These are phyloP conservation scores for Pleurotus platypus DNA, from an alignment of 768 basidiomycete species.

Conservation along the genomic window DNA sequence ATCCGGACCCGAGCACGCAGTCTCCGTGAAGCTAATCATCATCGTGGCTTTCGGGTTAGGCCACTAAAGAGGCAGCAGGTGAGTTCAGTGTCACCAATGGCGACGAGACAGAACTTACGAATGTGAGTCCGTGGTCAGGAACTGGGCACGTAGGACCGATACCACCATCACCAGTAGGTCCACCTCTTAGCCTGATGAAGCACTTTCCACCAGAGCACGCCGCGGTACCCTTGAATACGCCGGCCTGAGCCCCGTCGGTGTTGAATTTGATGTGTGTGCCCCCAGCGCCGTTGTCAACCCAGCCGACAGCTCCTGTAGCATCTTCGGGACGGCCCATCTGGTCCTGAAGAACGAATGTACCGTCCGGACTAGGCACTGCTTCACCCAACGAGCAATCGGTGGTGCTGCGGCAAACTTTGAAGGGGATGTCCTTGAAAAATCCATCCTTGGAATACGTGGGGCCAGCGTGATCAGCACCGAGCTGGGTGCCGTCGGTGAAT, in stretches of 20 bases:
- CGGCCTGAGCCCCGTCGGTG: constrained; percentile 2
- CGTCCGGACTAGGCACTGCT: constrained; percentile 3
- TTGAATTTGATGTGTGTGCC: constrained; percentile 3
- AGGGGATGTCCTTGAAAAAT: constrained; percentile 2
- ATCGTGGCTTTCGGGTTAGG: not conserved
- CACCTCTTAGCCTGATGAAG: not conserved
- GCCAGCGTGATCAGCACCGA: not conserved
- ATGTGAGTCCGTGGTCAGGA: not conserved
- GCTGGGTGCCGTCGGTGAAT: constrained; percentile 5
- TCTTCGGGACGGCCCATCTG: not conserved
- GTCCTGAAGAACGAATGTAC: not conserved
- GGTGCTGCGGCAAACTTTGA: not conserved
- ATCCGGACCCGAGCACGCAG: constrained; percentile 1
- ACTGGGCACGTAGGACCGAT: constrained; percentile 2
- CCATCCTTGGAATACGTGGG: constrained; percentile 4
- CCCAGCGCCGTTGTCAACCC: not conserved
- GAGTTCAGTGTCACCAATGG: too few species aligned
- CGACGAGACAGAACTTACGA: constrained; percentile 4
- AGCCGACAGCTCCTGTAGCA: not conserved
- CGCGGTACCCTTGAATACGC: constrained; percentile 1
- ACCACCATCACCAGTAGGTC: not conserved
- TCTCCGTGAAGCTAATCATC: constrained; percentile 3
- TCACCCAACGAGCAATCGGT: not conserved
- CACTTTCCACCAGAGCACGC: constrained; percentile 1
- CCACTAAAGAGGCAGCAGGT: not conserved